Evolutionary conservation across 2,329 filamentous ascomycete genomes (phyloP).

Genomic region (Amylocarpus encephaloides): DNA sequence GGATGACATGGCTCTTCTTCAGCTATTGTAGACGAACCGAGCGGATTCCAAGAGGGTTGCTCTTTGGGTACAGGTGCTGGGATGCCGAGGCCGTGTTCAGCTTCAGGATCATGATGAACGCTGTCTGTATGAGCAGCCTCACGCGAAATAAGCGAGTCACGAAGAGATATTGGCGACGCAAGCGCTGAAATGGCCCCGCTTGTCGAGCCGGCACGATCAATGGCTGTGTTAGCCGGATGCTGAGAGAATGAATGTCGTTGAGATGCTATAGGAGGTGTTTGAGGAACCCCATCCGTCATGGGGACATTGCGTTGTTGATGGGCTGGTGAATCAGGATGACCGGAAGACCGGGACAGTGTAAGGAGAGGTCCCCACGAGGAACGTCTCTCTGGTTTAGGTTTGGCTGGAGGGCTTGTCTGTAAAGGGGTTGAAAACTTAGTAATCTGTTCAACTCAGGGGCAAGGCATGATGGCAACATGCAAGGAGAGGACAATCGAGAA

Average conservation of each 20-base stretch:
- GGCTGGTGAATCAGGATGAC: conserved; percentile 25
- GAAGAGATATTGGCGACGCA: conserved; percentile 1
- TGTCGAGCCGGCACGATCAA: conserved; percentile 8
- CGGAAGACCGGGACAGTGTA: conserved; percentile 32
- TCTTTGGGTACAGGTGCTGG: conserved; percentile 33
- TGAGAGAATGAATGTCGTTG: conserved; percentile 8
- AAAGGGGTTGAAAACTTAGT: conserved; percentile 28
- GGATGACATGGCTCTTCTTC: conserved; percentile 34
- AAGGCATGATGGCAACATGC: conserved; percentile 23
- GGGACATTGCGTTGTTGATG: conserved; percentile 14
- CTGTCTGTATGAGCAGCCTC: conserved; percentile 7
- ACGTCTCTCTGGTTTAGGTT: conserved; percentile 34
- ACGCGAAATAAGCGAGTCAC: neutral
- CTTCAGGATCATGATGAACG: conserved; percentile 14
- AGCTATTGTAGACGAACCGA: conserved; percentile 32
- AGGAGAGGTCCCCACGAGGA: conserved; percentile 40
- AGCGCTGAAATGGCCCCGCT: conserved; percentile 11
- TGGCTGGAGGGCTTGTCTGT: conserved; percentile 34
- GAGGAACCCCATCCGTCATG: conserved; percentile 5
- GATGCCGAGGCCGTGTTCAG: conserved; percentile 12
- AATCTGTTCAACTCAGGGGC: conserved; percentile 27
- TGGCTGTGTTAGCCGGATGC: neutral
- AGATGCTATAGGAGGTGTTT: conserved; percentile 7
- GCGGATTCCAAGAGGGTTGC: conserved; percentile 34
- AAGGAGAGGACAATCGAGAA: conserved; percentile 25